These are phyloP conservation scores for Sporothrix pseudoabietina DNA, from an alignment of 2,329 filamentous ascomycete genomes.

Conservation along the genomic window DNA sequence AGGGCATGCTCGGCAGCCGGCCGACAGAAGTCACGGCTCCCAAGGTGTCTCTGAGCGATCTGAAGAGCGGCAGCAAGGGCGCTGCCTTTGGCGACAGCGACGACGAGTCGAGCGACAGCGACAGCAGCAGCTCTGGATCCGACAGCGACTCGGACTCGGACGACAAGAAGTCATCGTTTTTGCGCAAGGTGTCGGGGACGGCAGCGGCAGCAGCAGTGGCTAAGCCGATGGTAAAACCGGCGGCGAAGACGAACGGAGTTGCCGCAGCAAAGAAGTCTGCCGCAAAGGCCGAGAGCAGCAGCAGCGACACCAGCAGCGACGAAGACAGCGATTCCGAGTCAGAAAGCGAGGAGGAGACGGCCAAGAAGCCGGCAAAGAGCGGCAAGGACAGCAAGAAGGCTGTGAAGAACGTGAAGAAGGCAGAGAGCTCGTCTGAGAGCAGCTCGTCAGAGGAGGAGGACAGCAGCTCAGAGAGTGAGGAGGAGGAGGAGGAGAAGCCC, in stretches of 20 bases:
- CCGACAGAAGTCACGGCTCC: neutral
- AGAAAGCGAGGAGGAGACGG: conserved; percentile 21
- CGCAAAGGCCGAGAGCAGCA: conserved; percentile 24
- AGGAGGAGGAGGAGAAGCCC: conserved; percentile 3
- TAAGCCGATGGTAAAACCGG: conserved; percentile 25
- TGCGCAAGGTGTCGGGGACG: conserved; percentile 30
- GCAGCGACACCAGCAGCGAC: conserved; percentile 23
- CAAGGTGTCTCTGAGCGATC: conserved; percentile 30
- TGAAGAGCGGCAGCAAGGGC: conserved; percentile 25
- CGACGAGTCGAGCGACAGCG: conserved; percentile 34
- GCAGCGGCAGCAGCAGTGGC: neutral
- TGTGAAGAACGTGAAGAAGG: neutral
- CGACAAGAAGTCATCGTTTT: conserved; percentile 28
- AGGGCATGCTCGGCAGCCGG: conserved; percentile 32
- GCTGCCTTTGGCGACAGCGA: conserved; percentile 33
- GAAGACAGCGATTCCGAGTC: neutral
- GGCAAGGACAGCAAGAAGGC: neutral
- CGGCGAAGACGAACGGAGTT: conserved; percentile 33
- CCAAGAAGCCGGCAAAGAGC: neutral
- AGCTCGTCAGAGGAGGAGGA: neutral
- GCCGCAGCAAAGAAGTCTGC: neutral
- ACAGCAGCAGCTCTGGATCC: conserved; percentile 25
- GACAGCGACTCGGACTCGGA: conserved; percentile 27
- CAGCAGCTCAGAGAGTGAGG: conserved; percentile 12
- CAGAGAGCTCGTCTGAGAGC: conserved; percentile 10